Evolutionary conservation across 2,329 filamentous ascomycete species (phyloP).

Genomic region (Colletotrichum cuscutae): DNA sequence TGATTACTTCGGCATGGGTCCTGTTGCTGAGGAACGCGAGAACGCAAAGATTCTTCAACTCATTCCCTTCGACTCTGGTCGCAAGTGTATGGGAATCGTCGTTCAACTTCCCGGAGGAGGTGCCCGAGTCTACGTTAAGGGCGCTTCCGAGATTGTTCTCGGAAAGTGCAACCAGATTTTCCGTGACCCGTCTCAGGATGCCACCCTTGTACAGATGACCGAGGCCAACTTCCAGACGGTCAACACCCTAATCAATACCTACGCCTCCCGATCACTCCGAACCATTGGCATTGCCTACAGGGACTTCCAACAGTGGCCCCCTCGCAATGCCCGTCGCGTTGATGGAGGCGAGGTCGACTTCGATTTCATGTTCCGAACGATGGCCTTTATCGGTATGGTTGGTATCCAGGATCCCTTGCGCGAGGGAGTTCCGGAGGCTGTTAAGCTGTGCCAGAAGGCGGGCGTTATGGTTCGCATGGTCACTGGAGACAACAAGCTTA

Average conservation of each 20-base stretch:
- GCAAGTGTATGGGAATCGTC: conserved; percentile 77
- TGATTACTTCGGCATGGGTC: conserved; percentile 74
- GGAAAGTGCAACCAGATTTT: conserved; percentile 64
- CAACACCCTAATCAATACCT: conserved; percentile 76
- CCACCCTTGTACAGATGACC: conserved; percentile 55
- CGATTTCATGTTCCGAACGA: conserved; percentile 73
- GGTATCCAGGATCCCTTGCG: conserved; percentile 86
- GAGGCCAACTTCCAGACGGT: conserved; percentile 66
- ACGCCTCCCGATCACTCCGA: conserved; percentile 82
- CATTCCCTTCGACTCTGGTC: conserved; percentile 79
- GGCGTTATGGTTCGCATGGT: conserved; percentile 88
- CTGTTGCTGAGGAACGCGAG: conserved; percentile 71
- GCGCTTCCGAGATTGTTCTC: conserved; percentile 73
- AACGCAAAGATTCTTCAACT: conserved; percentile 70
- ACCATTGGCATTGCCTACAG: conserved; percentile 87
- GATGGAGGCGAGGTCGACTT: conserved; percentile 71
- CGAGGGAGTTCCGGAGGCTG: conserved; percentile 78
- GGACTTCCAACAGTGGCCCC: conserved; percentile 88
- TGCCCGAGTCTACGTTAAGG: conserved; percentile 70
- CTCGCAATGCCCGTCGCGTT: conserved; percentile 65
- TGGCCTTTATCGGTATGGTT: conserved; percentile 76
- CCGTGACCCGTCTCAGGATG: conserved; percentile 58
- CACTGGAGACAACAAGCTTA: conserved; percentile 84
- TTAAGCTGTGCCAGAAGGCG: conserved; percentile 77
- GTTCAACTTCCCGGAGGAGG: conserved; percentile 61